Percentiles rank a stretch among this genome's conserved stretches.
These are phyloP conservation scores for Rubroboletus pulcherrimus DNA, from an alignment of 768 basidiomycete genomes.

Conservation along the genomic window DNA sequence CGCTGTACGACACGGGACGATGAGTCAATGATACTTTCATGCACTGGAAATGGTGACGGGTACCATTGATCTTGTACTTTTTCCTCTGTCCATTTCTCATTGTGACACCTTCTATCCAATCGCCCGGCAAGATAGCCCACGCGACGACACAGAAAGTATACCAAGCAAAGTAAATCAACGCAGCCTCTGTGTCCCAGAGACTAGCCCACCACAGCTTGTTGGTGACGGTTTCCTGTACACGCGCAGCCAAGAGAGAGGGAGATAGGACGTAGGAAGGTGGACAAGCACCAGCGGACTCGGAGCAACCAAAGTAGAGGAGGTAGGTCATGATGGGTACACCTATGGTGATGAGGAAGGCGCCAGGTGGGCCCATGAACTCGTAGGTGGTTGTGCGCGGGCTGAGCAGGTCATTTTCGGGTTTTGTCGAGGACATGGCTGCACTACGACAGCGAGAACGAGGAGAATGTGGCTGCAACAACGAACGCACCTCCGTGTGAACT, in stretches of 20 bases:
- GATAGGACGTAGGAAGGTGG: constrained; percentile 48
- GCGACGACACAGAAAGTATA: constrained; percentile 81
- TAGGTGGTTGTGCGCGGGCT: constrained; percentile 71
- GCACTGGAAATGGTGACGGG: constrained; percentile 15
- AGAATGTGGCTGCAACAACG: not conserved
- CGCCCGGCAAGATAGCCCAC: constrained; percentile 77
- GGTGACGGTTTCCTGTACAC: constrained; percentile 45
- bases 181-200: constrained; percentile 82
- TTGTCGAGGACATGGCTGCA: constrained; percentile 19
- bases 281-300: constrained; percentile 66
- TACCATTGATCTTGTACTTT: constrained; percentile 94
- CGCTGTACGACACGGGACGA: constrained; percentile 41
- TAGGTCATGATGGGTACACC: constrained; percentile 71
- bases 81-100: constrained; percentile 75
- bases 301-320: constrained; percentile 73
- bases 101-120: constrained; percentile 63
- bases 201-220: constrained; percentile 59
- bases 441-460: not conserved
- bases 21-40: not conserved
- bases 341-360: constrained; percentile 66
- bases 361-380: constrained; percentile 82
- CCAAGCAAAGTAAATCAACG: constrained; percentile 79
- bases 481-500: constrained; percentile 9
- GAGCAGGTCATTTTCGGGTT: constrained; percentile 35
- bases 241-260: constrained; percentile 31